Base-by-base conservation (phyloP, 306 rosid genomes). In the Pyrus pyrifolia region DNA sequence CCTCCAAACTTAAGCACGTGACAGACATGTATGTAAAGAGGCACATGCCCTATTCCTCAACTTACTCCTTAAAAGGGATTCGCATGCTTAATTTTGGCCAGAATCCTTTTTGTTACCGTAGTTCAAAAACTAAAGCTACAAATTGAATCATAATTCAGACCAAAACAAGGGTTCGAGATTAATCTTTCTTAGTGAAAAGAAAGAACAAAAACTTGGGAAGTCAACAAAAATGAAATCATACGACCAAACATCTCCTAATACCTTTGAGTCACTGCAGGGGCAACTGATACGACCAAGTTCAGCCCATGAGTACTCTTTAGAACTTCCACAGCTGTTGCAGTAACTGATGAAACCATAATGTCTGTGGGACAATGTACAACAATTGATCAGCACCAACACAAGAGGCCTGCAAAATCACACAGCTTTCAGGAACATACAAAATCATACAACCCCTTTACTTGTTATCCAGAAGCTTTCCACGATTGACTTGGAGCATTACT, bases 261-360 rank as follows among this genome's bases (percentile, higher is more conserved):
- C 98, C 90, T 85, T 74, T 57, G 96, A 72, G 70, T 68, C 52
- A 63, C 81, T 82, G 88, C 96, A 92, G 74, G 92, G 81, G 84
- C 97, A 95, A 83, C 86, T 81, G 44, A 90, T 85, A 77, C 78
- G 89, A 46, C 97, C 96, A 59, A 95, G 91, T 68, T 89, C 85
- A 68, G 84, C 84, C 93, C 97, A 95, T 27, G 96, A 89, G 81
- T 83, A 87, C 53, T 82, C 88, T 73, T 85, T 83, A 46, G 97
- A 95, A 85, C 85, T 90, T 79, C 97, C 95, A 78, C 96, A 95
- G n/a, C 71, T 68, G 63, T 77, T 72, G 80, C 98, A 95, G 74
- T 85, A 87, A 72, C 96, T 89, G 57, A 92, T 84, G 78, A 87
- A 95, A 70, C 92, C 90, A 81, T 90, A 90, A 86, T 92, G 78